Conservation (phyloP, 257 asterid genomes). For the Cinchona pubescens region DNA sequence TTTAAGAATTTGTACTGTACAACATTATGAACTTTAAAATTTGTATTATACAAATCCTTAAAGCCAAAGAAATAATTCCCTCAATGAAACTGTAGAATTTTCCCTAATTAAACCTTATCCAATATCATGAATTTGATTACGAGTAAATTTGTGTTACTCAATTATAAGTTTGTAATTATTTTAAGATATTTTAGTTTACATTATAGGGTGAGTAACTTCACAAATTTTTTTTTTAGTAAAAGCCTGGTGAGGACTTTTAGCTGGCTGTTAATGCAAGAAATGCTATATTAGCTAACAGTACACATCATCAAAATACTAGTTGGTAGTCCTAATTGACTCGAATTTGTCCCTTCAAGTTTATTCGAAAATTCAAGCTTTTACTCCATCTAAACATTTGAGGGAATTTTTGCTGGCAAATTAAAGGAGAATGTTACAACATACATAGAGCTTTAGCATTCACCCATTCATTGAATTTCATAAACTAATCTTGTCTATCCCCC, state of each 20-base stretch:
- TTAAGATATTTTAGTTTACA: no score
- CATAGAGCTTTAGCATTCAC: background rate
- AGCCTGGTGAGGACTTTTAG: background rate
- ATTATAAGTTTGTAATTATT: no score
- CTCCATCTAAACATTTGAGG: conserved; percentile 13
- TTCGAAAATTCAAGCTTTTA: conserved; percentile 26
- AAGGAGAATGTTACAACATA: background rate
- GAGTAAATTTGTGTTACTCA: no score
- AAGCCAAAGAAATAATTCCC: no score
- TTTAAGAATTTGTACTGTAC: no score
- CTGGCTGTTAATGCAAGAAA: background rate
- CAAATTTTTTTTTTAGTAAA: background rate
- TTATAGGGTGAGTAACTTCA: no score
- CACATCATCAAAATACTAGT: background rate
- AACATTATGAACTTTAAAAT: no score
- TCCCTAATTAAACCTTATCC: background rate
- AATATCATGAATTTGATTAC: background rate
- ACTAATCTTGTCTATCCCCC: no score
- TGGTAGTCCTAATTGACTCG: conserved; percentile 21
- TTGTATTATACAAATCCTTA: no score
- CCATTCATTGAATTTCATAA: no score
- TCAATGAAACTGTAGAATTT: no score
- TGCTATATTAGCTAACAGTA: background rate
- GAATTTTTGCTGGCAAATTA: background rate
- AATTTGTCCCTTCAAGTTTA: conserved; percentile 8